phyloP scores from a whole-genome alignment of 306 rosid species.

The Begonia masoniana region DNA sequence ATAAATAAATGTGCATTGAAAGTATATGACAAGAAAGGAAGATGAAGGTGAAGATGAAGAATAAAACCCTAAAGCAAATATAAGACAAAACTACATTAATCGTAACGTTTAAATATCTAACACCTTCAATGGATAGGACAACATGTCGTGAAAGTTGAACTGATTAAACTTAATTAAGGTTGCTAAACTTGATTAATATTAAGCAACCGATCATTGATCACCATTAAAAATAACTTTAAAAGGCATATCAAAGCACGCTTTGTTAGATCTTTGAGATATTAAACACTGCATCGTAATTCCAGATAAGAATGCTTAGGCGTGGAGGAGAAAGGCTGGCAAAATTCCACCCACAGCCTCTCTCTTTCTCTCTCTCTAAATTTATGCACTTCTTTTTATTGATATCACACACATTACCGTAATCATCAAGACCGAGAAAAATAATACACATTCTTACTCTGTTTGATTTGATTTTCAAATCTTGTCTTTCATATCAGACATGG shows the following conservation, averaged over 20 bases:
- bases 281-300: conserved; percentile 36
- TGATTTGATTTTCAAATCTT: conserved; percentile 7
- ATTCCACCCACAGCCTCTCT: conserved; percentile 25
- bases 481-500: not conserved
- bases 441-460: not conserved
- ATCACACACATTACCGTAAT: conserved; percentile 17
- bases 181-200: too few species aligned
- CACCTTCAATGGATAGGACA: too few species aligned
- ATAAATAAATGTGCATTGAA: too few species aligned
- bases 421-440: conserved; percentile 1
- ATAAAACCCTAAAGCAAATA: too few species aligned
- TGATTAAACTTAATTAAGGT: too few species aligned
- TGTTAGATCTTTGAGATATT: not conserved
- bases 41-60: too few species aligned
- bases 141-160: too few species aligned
- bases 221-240: too few species aligned
- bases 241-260: conserved; percentile 25
- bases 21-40: too few species aligned
- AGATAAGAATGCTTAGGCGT: conserved; percentile 39
- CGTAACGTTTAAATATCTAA: too few species aligned
- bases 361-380: conserved; percentile 8
- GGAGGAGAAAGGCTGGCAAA: conserved; percentile 73
- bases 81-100: too few species aligned
- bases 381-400: conserved; percentile 34
- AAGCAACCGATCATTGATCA: too few species aligned